Evolutionary conservation across 805 yeast genomes (phyloP).

Genomic region (Wickerhamomyces mucosus): DNA sequence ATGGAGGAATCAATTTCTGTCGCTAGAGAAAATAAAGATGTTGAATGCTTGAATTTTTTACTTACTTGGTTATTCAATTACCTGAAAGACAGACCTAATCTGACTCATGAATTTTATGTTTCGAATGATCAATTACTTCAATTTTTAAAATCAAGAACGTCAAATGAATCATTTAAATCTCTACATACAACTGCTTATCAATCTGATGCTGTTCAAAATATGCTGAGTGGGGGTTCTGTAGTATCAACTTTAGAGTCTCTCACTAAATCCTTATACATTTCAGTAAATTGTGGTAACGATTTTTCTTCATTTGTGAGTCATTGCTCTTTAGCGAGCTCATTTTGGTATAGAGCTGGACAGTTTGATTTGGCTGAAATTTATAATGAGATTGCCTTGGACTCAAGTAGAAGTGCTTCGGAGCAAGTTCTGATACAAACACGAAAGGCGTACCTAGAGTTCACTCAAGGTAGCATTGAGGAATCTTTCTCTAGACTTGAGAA

Average conservation of each 20-base stretch:
- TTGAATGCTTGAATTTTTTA: slow-evolving; percentile 59
- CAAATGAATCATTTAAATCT: slow-evolving; percentile 19
- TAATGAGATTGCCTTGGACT: slow-evolving; percentile 34
- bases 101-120: slow-evolving; percentile 39
- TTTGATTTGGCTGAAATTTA: slow-evolving; percentile 37
- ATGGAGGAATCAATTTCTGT: slow-evolving; percentile 82
- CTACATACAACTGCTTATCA: slow-evolving; percentile 53
- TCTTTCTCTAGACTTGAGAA: slow-evolving; percentile 31
- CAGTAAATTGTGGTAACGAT: slow-evolving; percentile 35
- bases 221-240: slow-evolving; percentile 42
- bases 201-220: slow-evolving; percentile 47
- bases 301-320: slow-evolving; percentile 29
- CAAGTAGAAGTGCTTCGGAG: slow-evolving; percentile 30
- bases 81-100: slow-evolving; percentile 55
- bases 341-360: slow-evolving; percentile 46
- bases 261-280: slow-evolving; percentile 44
- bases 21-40: slow-evolving; percentile 79
- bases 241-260: slow-evolving; percentile 42
- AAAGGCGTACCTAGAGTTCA: slow-evolving; percentile 26
- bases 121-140: slow-evolving; percentile 59
- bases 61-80: slow-evolving; percentile 69
- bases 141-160: slow-evolving; percentile 29
- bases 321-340: slow-evolving; percentile 34
- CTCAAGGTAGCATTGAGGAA: slow-evolving; percentile 30
- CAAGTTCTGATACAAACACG: slow-evolving; percentile 30